Evolutionary conservation across 495 filamentous ascomycete species (phyloP).

Genomic region (Hyaloscypha bicolor): DNA sequence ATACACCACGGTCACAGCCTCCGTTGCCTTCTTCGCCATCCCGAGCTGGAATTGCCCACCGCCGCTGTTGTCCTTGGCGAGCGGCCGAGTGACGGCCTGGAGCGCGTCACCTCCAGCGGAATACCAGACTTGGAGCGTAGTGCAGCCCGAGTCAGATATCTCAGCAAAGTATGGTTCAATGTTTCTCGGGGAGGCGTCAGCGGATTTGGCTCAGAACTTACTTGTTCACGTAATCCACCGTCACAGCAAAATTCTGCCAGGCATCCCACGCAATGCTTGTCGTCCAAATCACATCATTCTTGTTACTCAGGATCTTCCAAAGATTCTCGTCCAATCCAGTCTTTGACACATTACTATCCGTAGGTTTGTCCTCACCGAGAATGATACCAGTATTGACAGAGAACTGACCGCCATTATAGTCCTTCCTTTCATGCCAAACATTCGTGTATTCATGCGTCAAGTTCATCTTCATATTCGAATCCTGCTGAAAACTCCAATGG

Average conservation of each 20-base stretch:
- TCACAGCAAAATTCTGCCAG: slow-evolving; percentile 63
- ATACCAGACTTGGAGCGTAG: slow-evolving; percentile 56
- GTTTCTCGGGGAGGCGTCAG: too few relatives aligned
- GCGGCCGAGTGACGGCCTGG: slow-evolving; percentile 46
- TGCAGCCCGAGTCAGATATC: too few relatives aligned
- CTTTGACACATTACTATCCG: slow-evolving; percentile 34
- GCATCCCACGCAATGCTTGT: slow-evolving; percentile 41
- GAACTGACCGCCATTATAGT: slow-evolving; percentile 58
- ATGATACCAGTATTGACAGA: slow-evolving; percentile 55
- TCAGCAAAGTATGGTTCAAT: too few relatives aligned
- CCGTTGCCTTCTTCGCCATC: slow-evolving; percentile 59
- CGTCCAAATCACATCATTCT: slow-evolving; percentile 51
- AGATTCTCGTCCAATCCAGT: slow-evolving; percentile 18
- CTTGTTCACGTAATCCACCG: slow-evolving; percentile 54
- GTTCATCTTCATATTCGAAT: slow-evolving; percentile 49
- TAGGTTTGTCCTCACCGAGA: slow-evolving; percentile 22
- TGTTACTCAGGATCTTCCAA: slow-evolving; percentile 48
- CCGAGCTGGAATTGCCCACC: slow-evolving; percentile 60
- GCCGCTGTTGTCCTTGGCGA: slow-evolving; percentile 53
- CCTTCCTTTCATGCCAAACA: slow-evolving; percentile 57
- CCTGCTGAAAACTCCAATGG: slow-evolving; percentile 56
- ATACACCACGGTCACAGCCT: slow-evolving; percentile 52
- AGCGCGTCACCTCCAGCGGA: slow-evolving; percentile 50
- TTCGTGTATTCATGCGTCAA: slow-evolving; percentile 60
- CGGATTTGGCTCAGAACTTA: slow-evolving; percentile 28